Conservation (phyloP, 2,329 filamentous ascomycete species). For the Monosporascus sp. region DNA sequence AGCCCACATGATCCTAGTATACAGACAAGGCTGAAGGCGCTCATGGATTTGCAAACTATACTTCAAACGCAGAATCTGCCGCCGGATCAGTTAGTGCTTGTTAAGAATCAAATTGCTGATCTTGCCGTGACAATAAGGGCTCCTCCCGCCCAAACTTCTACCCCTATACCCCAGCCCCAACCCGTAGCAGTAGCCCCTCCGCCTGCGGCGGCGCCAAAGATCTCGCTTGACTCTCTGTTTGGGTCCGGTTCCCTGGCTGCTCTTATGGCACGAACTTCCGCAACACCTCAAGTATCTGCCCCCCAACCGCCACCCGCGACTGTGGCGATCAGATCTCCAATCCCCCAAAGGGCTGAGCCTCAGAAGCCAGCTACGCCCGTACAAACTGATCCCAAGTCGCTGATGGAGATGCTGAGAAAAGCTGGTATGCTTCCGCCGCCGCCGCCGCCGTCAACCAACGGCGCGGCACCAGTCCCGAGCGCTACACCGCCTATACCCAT, state of each 20-base stretch:
- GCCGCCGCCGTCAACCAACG: constrained; percentile 25
- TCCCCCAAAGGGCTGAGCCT: constrained; percentile 36
- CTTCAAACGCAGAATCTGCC: constrained; percentile 73
- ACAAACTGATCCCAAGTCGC: constrained; percentile 46
- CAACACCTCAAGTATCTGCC: constrained; percentile 43
- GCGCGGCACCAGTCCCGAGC: constrained; percentile 30
- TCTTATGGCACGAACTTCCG: constrained; percentile 50
- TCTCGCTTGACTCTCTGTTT: constrained; percentile 55
- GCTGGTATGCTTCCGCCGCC: constrained; percentile 59
- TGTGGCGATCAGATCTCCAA: constrained; percentile 45
- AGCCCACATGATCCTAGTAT: constrained; percentile 72
- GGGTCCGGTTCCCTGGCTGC: constrained; percentile 56
- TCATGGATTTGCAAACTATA: constrained; percentile 78
- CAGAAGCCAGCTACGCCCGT: constrained; percentile 31
- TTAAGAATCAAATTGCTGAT: constrained; percentile 79
- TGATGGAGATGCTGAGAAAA: constrained; percentile 63
- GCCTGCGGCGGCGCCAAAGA: constrained; percentile 27
- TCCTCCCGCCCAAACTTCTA: constrained; percentile 35
- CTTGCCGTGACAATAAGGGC: constrained; percentile 62
- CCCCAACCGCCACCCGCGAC: constrained; percentile 37
- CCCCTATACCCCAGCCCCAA: constrained; percentile 32
- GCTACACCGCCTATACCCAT: constrained; percentile 28
- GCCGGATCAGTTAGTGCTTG: constrained; percentile 74
- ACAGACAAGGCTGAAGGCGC: constrained; percentile 74
- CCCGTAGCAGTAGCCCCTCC: constrained; percentile 33